Conservation (phyloP, 2,329 filamentous ascomycete genomes). For the Ophiostoma perfectum region DNA sequence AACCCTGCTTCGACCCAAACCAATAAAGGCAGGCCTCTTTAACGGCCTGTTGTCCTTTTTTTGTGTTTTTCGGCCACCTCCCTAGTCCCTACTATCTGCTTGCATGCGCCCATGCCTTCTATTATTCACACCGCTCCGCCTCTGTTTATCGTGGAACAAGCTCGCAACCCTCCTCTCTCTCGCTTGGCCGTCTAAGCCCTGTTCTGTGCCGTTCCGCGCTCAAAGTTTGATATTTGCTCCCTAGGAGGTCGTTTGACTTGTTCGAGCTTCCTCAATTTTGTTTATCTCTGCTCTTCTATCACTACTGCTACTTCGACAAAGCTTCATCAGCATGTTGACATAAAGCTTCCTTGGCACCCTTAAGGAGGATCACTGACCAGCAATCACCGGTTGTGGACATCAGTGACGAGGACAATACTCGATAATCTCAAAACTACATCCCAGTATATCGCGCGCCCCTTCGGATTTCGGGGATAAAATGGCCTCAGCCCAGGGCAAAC, state of each 20-base stretch:
- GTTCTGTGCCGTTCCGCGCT: too few species aligned
- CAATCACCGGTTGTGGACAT: too few species aligned
- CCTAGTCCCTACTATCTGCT: background rate
- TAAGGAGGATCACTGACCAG: background rate
- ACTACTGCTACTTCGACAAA: background rate
- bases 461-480: background rate
- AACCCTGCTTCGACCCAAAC: conserved; percentile 6
- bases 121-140: background rate
- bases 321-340: background rate
- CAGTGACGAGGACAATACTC: too few species aligned
- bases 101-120: background rate
- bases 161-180: background rate
- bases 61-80: background rate
- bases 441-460: background rate
- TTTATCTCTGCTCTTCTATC: too few species aligned
- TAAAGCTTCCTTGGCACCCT: background rate
- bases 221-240: too few species aligned
- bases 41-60: background rate
- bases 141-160: conserved; percentile 2
- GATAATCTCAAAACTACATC: background rate
- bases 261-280: too few species aligned
- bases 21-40: conserved; percentile 3
- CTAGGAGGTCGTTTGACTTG: too few species aligned
- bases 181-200: too few species aligned
- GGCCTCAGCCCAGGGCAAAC: background rate